Evolutionary conservation across 2,329 filamentous ascomycete species (phyloP), one percentile per base, ranked within the genome.

Genomic region (Neophaeococcomyces aloes): DNA sequence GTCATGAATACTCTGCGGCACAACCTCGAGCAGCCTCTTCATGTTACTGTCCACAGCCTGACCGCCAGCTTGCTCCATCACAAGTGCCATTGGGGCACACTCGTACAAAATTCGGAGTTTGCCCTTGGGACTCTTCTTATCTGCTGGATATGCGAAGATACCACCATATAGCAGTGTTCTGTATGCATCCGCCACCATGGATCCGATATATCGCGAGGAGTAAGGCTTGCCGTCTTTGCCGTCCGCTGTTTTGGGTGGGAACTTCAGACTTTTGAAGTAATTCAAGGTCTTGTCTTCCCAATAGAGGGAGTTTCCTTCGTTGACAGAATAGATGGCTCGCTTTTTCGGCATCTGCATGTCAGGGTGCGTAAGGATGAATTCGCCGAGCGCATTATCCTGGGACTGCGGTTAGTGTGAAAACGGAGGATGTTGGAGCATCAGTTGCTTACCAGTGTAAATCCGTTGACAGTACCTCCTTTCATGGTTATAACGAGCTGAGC

Each of bases 181-280:
- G 69, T 98, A 98, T 11, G 91, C 91, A 65, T 98, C 91, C 33
- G 91, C 91, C 46, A 98, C 91, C 91, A 98, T 98, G 71, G 79
- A 86, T 2, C 53, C 53, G 56, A 98, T 98, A 66, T 98, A 98
- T 57, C 91, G 77, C 11, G 89, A 76, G 60, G 84, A 93, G 70
- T 98, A 96, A 30, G 91, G 91, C 71, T 94, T 95, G 53, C 60
- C 57, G 53, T 79, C 81, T 3, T 40, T 37, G 15, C 18, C 38
- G 29, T 46, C 44, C 48, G 74, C 70, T 45, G 76, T 68, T 44
- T 66, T 68, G 55, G 77, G 72, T 4, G 87, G 84, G 61, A 75
- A 77, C 72, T 98, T 98, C 60, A 98, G 73, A 43, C 79, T 83
- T 63, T 91, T 76, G 67, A 94, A 87, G 73, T 94, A 98, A 56